phyloP scores from a whole-genome alignment of 1,284 basidiomycete species.

The Cystobasidium sp. region DNA sequence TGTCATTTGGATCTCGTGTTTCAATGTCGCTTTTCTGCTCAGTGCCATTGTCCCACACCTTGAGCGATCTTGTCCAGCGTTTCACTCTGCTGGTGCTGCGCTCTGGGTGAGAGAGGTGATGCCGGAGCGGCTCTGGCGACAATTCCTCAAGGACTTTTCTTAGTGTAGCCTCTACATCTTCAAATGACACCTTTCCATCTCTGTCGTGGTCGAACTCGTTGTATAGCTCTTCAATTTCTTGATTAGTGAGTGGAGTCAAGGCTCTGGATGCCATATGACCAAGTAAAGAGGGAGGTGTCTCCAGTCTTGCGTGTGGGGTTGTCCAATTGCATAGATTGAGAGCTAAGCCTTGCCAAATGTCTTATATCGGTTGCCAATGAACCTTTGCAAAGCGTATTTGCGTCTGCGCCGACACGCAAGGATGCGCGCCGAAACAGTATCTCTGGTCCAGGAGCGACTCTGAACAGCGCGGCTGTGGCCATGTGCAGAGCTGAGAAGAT shows the following conservation, averaged over 20 bases:
- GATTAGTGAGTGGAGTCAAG: neutral
- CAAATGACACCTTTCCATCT: constrained; percentile 27
- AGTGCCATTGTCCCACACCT: neutral
- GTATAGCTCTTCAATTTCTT: constrained; percentile 28
- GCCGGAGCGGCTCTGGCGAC: constrained; percentile 17
- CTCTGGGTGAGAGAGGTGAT: constrained; percentile 28
- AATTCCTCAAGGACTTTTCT: constrained; percentile 18
- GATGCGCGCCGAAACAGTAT: no score
- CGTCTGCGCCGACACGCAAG: no score
- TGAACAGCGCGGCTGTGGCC: no score
- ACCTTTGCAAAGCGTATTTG: no score
- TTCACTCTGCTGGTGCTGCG: constrained; percentile 1
- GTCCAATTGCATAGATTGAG: no score
- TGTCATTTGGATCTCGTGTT: neutral
- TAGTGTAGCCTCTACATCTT: constrained; percentile 25
- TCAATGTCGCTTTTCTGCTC: neutral
- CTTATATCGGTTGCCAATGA: no score
- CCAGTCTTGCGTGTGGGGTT: no score
- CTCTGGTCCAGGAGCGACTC: no score
- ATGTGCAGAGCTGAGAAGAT: no score
- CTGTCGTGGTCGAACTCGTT: constrained; percentile 25
- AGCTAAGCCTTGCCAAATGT: no score
- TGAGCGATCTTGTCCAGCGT: neutral
- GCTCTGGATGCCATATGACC: no score
- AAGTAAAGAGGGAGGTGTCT: no score